Evolutionary conservation across 1,139 yeast genomes (phyloP).

Genomic region (Lodderomyces margitis): DNA sequence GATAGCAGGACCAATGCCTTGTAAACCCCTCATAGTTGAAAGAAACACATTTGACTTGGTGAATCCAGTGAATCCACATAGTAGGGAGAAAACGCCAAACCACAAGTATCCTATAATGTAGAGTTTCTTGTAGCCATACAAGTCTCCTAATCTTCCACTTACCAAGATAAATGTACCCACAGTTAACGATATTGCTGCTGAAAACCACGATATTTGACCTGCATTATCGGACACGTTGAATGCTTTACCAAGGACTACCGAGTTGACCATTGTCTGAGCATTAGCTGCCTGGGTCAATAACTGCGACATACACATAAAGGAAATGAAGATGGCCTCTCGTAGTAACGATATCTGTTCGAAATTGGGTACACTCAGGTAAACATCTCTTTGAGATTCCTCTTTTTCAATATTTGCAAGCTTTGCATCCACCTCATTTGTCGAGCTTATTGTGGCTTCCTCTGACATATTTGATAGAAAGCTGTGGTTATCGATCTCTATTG

Average conservation of each 20-base stretch:
- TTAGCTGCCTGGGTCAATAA: conserved; percentile 50
- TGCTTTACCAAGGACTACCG: conserved; percentile 32
- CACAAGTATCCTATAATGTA: conserved; percentile 48
- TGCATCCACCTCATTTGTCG: background rate
- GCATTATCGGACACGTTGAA: conserved; percentile 33
- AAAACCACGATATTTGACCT: conserved; percentile 57
- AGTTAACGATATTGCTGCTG: conserved; percentile 57
- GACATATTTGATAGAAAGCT: background rate
- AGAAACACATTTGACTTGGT: conserved; percentile 42
- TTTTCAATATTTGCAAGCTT: background rate
- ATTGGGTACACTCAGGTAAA: conserved; percentile 13
- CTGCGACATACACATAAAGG: conserved; percentile 41
- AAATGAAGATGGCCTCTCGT: conserved; percentile 23
- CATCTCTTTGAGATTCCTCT: background rate
- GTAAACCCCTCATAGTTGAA: conserved; percentile 53
- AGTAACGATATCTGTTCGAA: conserved; percentile 19
- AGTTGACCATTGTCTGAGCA: conserved; percentile 44
- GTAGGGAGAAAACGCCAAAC: conserved; percentile 48
- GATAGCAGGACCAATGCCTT: conserved; percentile 61
- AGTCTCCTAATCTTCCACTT: conserved; percentile 65
- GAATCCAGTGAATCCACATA: conserved; percentile 51
- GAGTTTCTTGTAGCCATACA: conserved; percentile 54
- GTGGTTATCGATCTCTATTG: background rate
- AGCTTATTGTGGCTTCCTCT: background rate
- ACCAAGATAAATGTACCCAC: conserved; percentile 62